Percentiles rank a stretch among this genome's conserved stretches.
These are phyloP conservation scores for Penicillium soppii DNA, from an alignment of 495 filamentous ascomycete species.

Conservation along the genomic window DNA sequence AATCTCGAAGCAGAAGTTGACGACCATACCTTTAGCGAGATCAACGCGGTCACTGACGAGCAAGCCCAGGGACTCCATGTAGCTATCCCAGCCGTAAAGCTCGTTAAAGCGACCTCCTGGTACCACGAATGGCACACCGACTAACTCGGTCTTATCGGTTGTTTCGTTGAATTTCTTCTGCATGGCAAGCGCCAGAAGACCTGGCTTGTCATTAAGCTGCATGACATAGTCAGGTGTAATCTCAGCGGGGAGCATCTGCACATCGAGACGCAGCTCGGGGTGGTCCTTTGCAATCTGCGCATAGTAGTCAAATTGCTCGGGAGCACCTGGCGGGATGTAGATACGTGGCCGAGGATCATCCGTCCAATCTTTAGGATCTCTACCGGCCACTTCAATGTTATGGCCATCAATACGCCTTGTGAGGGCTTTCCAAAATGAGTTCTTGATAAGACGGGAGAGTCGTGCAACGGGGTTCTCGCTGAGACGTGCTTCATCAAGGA, in stretches of 20 bases:
- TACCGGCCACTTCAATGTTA: constrained; percentile 80
- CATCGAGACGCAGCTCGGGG: constrained; percentile 83
- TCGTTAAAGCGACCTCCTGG: constrained; percentile 97
- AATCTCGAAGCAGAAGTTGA: constrained; percentile 96
- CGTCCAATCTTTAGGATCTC: constrained; percentile 90
- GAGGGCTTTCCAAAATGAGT: constrained; percentile 86
- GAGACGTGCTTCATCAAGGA: constrained; percentile 82
- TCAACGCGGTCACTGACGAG: constrained; percentile 77
- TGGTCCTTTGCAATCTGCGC: constrained; percentile 66
- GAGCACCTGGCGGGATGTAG: constrained; percentile 81
- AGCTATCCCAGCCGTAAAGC: constrained; percentile 96
- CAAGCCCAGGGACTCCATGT: constrained; percentile 90
- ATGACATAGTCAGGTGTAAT: constrained; percentile 75
- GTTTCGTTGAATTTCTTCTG: constrained; percentile 62
- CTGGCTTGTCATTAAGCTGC: constrained; percentile 78
- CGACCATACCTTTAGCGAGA: constrained; percentile 87
- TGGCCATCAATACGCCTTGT: constrained; percentile 85
- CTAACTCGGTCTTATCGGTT: constrained; percentile 63
- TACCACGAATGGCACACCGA: constrained; percentile 91
- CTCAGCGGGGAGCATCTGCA: constrained; percentile 65
- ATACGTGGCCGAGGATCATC: constrained; percentile 84
- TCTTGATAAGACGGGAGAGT: constrained; percentile 78
- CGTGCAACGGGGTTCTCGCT: constrained; percentile 92
- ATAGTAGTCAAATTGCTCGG: constrained; percentile 89
- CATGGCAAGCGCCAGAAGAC: constrained; percentile 88